Evolutionary conservation across 306 rosid species (phyloP).

Genomic region (Cucurbita pepo): DNA sequence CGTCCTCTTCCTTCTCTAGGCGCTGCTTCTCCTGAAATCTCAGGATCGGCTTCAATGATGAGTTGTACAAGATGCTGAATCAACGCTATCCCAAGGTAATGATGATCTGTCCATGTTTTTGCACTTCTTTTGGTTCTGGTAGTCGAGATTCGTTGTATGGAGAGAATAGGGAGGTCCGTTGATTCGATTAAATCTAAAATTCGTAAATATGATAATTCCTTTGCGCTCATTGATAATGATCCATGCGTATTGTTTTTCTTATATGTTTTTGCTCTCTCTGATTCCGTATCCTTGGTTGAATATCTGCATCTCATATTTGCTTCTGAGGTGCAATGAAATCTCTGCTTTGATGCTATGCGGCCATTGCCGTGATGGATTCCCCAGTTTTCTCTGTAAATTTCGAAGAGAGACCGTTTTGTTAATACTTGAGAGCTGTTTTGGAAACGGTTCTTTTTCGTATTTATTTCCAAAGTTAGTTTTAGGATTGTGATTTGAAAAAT

Average conservation of each 20-base stretch:
- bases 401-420: neutral
- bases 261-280: neutral
- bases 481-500: neutral
- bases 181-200: neutral
- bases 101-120: neutral
- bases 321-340: neutral
- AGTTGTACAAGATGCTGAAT: neutral
- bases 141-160: neutral
- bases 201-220: neutral
- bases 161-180: neutral
- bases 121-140: neutral
- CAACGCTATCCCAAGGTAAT: neutral
- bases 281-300: neutral
- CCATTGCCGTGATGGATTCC: neutral
- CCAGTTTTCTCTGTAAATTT: neutral
- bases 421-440: neutral
- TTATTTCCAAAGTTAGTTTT: neutral
- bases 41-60: conserved; percentile 4
- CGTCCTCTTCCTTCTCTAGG: neutral
- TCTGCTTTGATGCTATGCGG: neutral
- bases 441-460: neutral
- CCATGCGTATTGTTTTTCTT: neutral
- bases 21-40: neutral
- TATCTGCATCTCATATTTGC: neutral
- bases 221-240: neutral